phyloP scores from a whole-genome alignment of 1,284 basidiomycete species.

The Rhodotorula sp. region DNA sequence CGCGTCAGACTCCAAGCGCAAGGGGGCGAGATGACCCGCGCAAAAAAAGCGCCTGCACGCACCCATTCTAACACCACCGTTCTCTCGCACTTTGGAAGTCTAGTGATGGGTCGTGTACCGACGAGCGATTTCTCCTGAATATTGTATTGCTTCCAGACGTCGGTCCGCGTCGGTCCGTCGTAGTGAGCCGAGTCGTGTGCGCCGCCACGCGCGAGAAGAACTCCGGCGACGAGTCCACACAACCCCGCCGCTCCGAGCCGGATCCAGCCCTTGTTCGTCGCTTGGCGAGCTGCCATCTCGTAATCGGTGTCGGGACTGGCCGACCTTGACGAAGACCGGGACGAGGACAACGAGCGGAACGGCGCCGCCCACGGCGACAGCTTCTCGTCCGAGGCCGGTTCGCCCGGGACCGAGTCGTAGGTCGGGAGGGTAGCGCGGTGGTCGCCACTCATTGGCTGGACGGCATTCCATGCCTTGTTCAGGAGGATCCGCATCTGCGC shows the following conservation, averaged over 20 bases:
- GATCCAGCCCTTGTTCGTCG: neutral
- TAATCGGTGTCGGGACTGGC: neutral
- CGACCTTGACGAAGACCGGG: neutral
- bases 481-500: neutral
- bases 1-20: neutral
- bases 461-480: neutral
- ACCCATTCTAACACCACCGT: constrained; percentile 29
- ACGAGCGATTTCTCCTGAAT: neutral
- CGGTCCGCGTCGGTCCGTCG: neutral
- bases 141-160: neutral
- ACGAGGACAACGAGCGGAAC: neutral
- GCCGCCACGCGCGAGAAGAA: neutral
- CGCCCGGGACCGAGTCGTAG: neutral
- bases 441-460: neutral
- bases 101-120: neutral
- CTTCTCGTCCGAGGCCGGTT: neutral
- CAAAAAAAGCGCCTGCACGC: neutral
- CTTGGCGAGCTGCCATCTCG: neutral
- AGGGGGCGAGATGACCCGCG: neutral
- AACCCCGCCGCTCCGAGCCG: neutral
- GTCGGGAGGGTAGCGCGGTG: neutral
- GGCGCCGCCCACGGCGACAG: neutral
- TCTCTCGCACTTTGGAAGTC: constrained; percentile 16
- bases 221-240: neutral
- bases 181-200: neutral